Base-by-base conservation (phyloP, 78 protist species). In the Neovahlkampfia damariscottae region DNA sequence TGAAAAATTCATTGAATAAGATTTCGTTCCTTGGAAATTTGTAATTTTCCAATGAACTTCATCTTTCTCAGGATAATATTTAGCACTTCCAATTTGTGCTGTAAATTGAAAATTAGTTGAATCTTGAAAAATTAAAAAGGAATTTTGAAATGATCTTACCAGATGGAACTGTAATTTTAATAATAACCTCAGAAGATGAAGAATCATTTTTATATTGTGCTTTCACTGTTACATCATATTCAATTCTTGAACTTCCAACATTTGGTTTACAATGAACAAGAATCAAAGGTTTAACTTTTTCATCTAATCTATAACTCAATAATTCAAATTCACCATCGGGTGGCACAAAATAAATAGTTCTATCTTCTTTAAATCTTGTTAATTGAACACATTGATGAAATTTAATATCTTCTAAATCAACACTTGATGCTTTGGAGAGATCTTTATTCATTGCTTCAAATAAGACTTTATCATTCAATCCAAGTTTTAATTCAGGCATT, bases 111-210 rank as follows among this genome's bases (percentile, higher is more conserved):
- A 98, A 10, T 95, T 58, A 86, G 94, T 96, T 0, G 93, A 94
- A 39, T 97, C 98, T 2, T n/a, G n/a, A n/a, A n/a, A n/a, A n/a
- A n/a, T n/a, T n/a, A n/a, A n/a, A n/a, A n/a, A n/a, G n/a, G n/a
- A n/a, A n/a, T n/a, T n/a, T n/a, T n/a, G n/a, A n/a, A n/a, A n/a
- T n/a, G n/a, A n/a, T n/a, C n/a, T n/a, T n/a, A n/a, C n/a, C n/a
- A n/a, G 91, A 41, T 29, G 99, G 98, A 10, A 97, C 98, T 38
- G 99, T 98, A 3, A 97, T 89, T 28, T 41, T 37, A 37, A 97
- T 91, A 41, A 86, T 90, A 27, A 96, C 96, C 68, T 90, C 89
- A 78, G 91, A 89, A 5, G 99, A 97, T 9, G 88, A 88, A 32
- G 94, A 86, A 32, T 88, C 82, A 32, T 78, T 78, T 80, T 91